Base-by-base conservation (phyloP, 352 stramenopile genomes). In the Phytopythium delawarense region DNA sequence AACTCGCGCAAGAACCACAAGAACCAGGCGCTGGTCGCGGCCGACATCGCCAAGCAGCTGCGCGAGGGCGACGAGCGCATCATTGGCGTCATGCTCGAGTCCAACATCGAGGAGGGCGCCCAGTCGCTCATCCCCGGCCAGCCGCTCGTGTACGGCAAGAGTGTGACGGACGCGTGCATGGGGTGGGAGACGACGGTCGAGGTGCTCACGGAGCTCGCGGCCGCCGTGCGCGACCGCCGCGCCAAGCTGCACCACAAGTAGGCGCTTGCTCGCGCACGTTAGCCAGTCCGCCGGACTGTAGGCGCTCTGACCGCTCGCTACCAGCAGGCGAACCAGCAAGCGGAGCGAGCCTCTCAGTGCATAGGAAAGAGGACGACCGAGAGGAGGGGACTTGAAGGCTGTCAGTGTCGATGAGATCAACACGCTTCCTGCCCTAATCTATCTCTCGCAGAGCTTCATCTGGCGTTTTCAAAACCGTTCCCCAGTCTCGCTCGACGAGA, bases 1-100 rank as follows among this genome's bases (percentile, higher is more conserved):
- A 96, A 96, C 80, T 94, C 84, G 67, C 82, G 78, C 69, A 96
- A 96, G 77, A 81, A 94, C 66, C 81, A 92, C 77, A 88, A 84
- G 63, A 96, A 96, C 70, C 88, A 96, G 65, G 77, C 82, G 28
- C 64, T 76, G 28, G 87, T 96, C 42, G 84, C 86, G 0, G 77
- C 73, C 18, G 76, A 92, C 58, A 78, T 96, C 40, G 84, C 62
- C 13, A 57, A 79, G 65, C 87, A 96, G 71, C 71, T 96, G 30
- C 76, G 82, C 37, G 46, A 65, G 0, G 88, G 88, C 62, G 84
- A 95, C 63, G 74, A 88, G 57, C 79, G 81, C 64, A 90, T 96
- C 61, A 74, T 92, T 9, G 88, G 88, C 23, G 76, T 96, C 11
- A 96, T 96, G 87, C 81, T 96, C 61, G 88, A 96, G 79, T 96